Evolutionary conservation across 441 rosid genomes (phyloP).

Genomic region (Adansonia gregorii): DNA sequence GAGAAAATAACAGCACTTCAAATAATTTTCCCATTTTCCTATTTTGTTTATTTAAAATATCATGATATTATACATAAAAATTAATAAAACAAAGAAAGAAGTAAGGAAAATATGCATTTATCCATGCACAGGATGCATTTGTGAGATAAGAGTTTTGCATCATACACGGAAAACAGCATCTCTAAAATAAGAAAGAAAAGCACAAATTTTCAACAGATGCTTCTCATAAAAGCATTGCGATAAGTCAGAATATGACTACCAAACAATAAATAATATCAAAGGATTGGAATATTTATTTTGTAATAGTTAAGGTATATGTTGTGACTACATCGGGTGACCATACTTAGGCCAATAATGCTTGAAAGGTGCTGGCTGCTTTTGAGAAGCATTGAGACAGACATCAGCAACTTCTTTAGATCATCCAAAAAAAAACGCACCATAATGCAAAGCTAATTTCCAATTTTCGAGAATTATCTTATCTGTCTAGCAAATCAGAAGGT

Average conservation of each 20-base stretch:
- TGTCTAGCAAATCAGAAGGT: background rate
- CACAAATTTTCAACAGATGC: background rate
- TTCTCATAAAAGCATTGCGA: background rate
- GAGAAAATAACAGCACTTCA: constrained; percentile 5
- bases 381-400: background rate
- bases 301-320: background rate
- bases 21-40: background rate
- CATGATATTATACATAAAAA: background rate
- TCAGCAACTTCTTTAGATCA: background rate
- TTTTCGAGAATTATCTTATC: background rate
- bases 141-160: background rate
- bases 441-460: background rate
- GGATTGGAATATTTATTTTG: background rate
- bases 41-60: background rate
- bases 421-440: background rate
- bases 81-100: background rate
- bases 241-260: background rate
- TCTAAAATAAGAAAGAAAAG: background rate
- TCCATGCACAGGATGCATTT: background rate
- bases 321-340: background rate
- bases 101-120: background rate
- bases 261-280: background rate
- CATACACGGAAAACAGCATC: background rate
- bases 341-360: background rate
- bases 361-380: background rate